phyloP scores from a whole-genome alignment of 805 yeast species.

The Soucietia sequanensis region DNA sequence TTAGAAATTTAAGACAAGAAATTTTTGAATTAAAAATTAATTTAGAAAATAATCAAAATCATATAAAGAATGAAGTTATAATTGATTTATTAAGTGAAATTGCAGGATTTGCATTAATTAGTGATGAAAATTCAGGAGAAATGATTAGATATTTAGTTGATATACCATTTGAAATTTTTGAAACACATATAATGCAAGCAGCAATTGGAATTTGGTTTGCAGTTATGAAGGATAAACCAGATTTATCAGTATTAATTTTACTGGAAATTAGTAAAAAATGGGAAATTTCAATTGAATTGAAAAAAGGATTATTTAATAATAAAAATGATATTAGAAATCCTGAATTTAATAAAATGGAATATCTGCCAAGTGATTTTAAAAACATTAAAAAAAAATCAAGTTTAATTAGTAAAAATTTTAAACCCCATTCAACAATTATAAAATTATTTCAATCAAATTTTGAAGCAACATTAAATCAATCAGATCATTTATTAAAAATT shows the following conservation, averaged over 20 bases:
- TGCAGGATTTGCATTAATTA: slow-evolving; percentile 35
- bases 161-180: slow-evolving; percentile 70
- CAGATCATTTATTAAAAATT: slow-evolving; percentile 64
- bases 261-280: slow-evolving; percentile 69
- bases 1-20: slow-evolving; percentile 25
- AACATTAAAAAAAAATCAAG: slow-evolving; percentile 53
- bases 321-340: slow-evolving; percentile 55
- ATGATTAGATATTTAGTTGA: slow-evolving; percentile 52
- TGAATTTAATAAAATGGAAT: slow-evolving; percentile 77
- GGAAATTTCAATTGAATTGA: slow-evolving; percentile 60
- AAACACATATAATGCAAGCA: slow-evolving; percentile 54
- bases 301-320: slow-evolving; percentile 64
- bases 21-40: slow-evolving; percentile 16
- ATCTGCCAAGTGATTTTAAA: slow-evolving; percentile 75
- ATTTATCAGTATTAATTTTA: slow-evolving; percentile 56
- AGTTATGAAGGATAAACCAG: slow-evolving; percentile 64
- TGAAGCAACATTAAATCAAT: slow-evolving; percentile 73
- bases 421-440: slow-evolving; percentile 71
- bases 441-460: slow-evolving; percentile 71
- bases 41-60: background rate
- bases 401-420: slow-evolving; percentile 46
- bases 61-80: slow-evolving; percentile 25
- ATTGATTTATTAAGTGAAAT: slow-evolving; percentile 45
- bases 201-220: slow-evolving; percentile 82
- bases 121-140: slow-evolving; percentile 43